Conservation (phyloP, 257 asterid species). For the Coffea canephora region DNA sequence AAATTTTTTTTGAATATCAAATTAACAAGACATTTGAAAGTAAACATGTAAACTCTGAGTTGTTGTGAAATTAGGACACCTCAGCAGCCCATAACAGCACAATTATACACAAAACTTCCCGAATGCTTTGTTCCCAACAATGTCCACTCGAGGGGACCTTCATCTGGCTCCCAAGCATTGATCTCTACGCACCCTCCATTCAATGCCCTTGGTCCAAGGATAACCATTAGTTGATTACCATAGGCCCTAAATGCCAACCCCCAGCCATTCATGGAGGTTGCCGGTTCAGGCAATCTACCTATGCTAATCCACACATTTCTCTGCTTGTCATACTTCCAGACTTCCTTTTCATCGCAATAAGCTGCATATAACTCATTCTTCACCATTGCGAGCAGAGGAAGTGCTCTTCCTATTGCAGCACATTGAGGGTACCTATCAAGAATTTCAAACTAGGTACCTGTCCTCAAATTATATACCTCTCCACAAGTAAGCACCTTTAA, state of each 20-base stretch:
- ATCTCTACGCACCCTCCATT: constrained; percentile 70
- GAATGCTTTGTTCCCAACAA: constrained; percentile 31
- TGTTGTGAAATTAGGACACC: constrained; percentile 5
- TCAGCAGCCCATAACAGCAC: constrained; percentile 49
- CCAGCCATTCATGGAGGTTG: constrained; percentile 77
- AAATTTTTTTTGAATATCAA: background rate
- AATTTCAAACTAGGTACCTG: constrained; percentile 57
- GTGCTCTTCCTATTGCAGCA: constrained; percentile 60
- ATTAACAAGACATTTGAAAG: background rate
- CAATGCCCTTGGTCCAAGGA: constrained; percentile 66
- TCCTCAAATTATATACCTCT: constrained; percentile 60
- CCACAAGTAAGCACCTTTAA: constrained; percentile 56
- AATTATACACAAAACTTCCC: constrained; percentile 41
- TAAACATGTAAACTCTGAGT: background rate
- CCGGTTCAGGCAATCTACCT: constrained; percentile 70
- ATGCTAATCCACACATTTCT: constrained; percentile 46
- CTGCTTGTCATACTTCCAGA: constrained; percentile 55
- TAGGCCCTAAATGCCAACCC: constrained; percentile 88
- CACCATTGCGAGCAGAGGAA: constrained; percentile 82
- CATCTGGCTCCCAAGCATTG: constrained; percentile 51
- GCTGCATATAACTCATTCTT: constrained; percentile 76
- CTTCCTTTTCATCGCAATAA: constrained; percentile 58
- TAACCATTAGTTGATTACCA: constrained; percentile 70
- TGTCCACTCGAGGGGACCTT: constrained; percentile 45
- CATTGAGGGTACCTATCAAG: constrained; percentile 67